Conservation (phyloP, 2,329 filamentous ascomycete genomes). For the Rosellinia necatrix region DNA sequence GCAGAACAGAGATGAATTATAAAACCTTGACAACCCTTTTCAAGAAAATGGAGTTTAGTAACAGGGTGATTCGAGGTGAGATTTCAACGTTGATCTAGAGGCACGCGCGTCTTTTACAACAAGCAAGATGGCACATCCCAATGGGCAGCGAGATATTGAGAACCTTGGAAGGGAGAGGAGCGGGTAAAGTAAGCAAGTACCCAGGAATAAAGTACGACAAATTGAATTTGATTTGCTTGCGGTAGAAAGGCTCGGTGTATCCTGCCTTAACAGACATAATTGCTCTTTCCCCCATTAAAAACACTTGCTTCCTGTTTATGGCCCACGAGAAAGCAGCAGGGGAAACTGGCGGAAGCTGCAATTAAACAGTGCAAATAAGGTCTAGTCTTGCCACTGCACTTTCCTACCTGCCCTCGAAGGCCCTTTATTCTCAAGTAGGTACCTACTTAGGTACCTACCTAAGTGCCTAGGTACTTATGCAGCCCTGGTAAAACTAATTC, state of each 20-base stretch:
- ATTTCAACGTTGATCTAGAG: too few species aligned
- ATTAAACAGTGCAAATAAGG: background rate
- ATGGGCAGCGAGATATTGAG: too few species aligned
- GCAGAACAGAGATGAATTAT: too few species aligned
- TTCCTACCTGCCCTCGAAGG: background rate
- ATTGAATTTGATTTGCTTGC: background rate
- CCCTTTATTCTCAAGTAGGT: too few species aligned
- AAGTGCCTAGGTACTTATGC: too few species aligned
- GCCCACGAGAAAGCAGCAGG: background rate
- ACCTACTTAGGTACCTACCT: too few species aligned
- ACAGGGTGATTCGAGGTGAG: too few species aligned
- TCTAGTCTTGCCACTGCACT: background rate
- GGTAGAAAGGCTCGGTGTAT: background rate
- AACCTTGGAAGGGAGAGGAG: background rate
- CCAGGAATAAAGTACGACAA: background rate
- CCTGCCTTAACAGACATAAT: background rate
- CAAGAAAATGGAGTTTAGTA: too few species aligned
- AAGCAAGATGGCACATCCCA: too few species aligned
- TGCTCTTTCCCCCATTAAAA: constrained; percentile 4
- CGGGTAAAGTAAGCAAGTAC: background rate
- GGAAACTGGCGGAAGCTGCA: background rate
- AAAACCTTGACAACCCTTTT: too few species aligned
- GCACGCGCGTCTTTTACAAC: too few species aligned
- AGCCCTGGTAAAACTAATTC: too few species aligned
- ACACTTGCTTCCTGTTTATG: background rate